Percentiles rank a stretch among this genome's conserved stretches.
Evolutionary conservation across 2,329 filamentous ascomycete species (phyloP).

Genomic region (Fusarium sp.): DNA sequence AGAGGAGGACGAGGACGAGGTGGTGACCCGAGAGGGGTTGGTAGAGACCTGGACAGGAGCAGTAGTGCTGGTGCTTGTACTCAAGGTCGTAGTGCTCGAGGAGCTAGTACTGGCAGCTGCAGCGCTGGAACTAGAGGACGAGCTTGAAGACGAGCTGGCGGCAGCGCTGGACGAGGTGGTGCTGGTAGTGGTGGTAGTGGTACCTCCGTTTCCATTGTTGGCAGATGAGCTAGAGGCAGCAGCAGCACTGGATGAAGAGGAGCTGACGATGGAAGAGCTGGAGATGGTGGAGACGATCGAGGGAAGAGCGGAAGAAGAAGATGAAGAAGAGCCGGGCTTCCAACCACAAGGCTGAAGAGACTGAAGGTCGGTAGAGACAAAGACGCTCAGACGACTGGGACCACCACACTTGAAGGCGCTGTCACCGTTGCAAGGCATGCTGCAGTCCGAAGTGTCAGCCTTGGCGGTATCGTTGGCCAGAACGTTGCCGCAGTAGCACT

Average conservation of each 20-base stretch:
- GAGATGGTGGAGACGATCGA: slow-evolving; percentile 18
- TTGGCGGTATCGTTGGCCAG: slow-evolving; percentile 57
- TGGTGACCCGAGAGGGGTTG: slow-evolving; percentile 38
- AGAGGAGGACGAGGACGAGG: slow-evolving; percentile 37
- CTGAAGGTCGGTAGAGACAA: slow-evolving; percentile 57
- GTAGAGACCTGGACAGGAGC: slow-evolving; percentile 38
- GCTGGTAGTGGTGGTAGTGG: neutral
- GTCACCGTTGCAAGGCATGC: slow-evolving; percentile 61
- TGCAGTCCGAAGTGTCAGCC: slow-evolving; percentile 54
- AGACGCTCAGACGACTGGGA: slow-evolving; percentile 53
- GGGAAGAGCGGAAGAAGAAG: slow-evolving; percentile 1
- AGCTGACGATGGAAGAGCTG: slow-evolving; percentile 13
- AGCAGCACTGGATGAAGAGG: slow-evolving; percentile 30
- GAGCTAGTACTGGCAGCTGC: slow-evolving; percentile 15
- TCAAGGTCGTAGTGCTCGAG: slow-evolving; percentile 1
- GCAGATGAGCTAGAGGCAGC: slow-evolving; percentile 8
- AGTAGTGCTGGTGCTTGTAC: slow-evolving; percentile 18
- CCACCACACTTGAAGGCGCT: slow-evolving; percentile 54
- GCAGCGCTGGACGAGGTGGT: slow-evolving; percentile 3
- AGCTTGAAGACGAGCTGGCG: neutral
- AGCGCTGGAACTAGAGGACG: slow-evolving; percentile 12
- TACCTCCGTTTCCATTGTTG: neutral
- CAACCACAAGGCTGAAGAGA: slow-evolving; percentile 60
- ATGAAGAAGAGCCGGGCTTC: slow-evolving; percentile 33
- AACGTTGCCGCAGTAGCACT: slow-evolving; percentile 62